phyloP scores from a whole-genome alignment of 2,329 filamentous ascomycete species.

The Penicillium olsonii region DNA sequence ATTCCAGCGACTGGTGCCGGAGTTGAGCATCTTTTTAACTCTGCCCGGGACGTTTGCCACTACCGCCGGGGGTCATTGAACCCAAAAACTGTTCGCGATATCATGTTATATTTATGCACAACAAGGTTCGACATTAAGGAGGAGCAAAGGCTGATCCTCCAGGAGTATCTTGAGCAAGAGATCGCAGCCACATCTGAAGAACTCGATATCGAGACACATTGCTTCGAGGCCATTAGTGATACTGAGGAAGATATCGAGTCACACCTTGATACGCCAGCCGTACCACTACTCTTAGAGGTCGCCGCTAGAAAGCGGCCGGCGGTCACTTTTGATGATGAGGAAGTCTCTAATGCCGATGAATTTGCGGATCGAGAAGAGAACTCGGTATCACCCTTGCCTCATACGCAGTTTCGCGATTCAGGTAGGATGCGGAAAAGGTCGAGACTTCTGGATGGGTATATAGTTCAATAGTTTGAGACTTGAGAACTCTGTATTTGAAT shows the following conservation, averaged over 20 bases:
- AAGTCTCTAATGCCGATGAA: not conserved
- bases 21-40: not conserved
- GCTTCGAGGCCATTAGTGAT: not conserved
- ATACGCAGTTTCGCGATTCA: slow-evolving; percentile 1
- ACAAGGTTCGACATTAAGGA: not conserved
- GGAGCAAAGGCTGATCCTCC: not conserved
- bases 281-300: not conserved
- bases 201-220: not conserved
- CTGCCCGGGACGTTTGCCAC: not conserved
- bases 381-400: not conserved
- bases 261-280: not conserved
- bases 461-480: not conserved
- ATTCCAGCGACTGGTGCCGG: not conserved
- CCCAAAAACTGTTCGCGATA: not conserved
- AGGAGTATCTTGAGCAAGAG: not conserved
- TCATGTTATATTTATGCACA: not conserved
- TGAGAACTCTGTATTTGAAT: not conserved
- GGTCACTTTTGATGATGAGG: not conserved
- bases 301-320: not conserved
- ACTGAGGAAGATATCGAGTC: not conserved
- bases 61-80: not conserved
- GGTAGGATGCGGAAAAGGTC: slow-evolving; percentile 4
- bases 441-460: slow-evolving; percentile 1
- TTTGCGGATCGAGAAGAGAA: not conserved
- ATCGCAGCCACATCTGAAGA: not conserved